Base-by-base conservation (phyloP, 1,139 yeast species). In the Diutina pseudorugosa region DNA sequence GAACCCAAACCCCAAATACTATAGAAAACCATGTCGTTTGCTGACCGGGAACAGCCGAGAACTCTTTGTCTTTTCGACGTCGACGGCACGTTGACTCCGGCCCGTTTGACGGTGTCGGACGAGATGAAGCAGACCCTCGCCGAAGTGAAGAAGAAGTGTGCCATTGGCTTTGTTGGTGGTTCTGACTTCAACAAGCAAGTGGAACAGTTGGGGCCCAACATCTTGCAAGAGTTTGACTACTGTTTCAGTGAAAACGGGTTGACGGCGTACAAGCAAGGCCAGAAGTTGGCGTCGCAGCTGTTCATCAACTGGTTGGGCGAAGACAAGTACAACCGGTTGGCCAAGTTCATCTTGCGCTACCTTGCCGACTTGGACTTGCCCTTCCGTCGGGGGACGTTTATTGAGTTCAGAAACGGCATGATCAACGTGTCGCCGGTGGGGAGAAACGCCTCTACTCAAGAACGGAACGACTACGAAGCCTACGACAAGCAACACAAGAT, bases 331-430 rank as follows among this genome's bases (percentile, higher is more conserved):
- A 90, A 88, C 78, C 77, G 82, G 72, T 80, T 93, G 63, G 89
- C 81, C 62, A 83, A 82, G 71, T 94, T 89, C 73, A 82, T 90
- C 66, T 79, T 93, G 67, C 80, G 79, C 64, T 89, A 93, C 76
- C 79, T 93, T 63, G 70, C 96, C 53, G 86, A 85, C 49, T 69
- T 94, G 56, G 98, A 94, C 59, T 71, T 93, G 61, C 99, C 99
- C 65, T 76, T 83, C 62, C 83, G 91, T 83, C 85, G 97, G 77
- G 99, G 99, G 72, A 93, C 99, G 57, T 93, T 93, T 71, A 73
- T 93, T 61, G 99, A 93, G 76, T 94, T 93, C 80, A 89, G 99
- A 81, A 93, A 93, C 71, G 99, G 99, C 70, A 91, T 93, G 96
- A 88, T 93, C 72, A 93, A 93, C 71, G 89, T 93, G 57, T 90